Evolutionary conservation across 75 land plant genomes (phyloP).

Genomic region (Cunninghamia lanceolata): DNA sequence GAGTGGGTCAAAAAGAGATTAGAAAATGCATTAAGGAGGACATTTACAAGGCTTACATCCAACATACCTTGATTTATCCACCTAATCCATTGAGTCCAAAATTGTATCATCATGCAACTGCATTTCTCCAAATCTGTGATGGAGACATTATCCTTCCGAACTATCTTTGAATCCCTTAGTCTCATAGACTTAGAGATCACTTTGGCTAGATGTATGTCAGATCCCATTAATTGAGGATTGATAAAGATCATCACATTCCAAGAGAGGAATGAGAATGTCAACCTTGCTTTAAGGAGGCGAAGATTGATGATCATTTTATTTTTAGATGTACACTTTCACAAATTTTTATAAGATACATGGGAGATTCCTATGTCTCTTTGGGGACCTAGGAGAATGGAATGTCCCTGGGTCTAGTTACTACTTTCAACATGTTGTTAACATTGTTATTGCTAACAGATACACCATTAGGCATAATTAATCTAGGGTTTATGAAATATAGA

Average conservation of each 20-base stretch:
- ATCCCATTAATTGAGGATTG: background rate
- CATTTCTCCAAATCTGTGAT: background rate
- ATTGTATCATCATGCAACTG: background rate
- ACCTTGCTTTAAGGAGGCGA: background rate
- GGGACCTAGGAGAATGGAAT: too few species aligned
- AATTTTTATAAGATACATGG: too few species aligned
- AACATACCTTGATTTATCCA: background rate
- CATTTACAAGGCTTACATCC: background rate
- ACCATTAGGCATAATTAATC: too few species aligned
- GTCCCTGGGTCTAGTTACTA: too few species aligned
- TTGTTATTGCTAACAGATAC: too few species aligned
- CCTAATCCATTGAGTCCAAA: background rate
- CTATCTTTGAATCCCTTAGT: background rate
- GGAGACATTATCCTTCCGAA: background rate
- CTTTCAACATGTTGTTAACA: too few species aligned
- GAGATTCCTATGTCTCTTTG: too few species aligned
- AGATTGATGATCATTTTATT: background rate
- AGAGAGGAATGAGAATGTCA: background rate
- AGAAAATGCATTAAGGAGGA: background rate
- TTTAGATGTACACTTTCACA: too few species aligned
- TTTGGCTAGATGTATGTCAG: background rate
- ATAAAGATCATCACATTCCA: background rate
- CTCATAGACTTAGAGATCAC: background rate
- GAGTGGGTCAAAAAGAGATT: background rate
- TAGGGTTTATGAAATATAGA: too few species aligned